phyloP scores from a whole-genome alignment of 306 rosid species.

The Psophocarpus tetragonolobus region DNA sequence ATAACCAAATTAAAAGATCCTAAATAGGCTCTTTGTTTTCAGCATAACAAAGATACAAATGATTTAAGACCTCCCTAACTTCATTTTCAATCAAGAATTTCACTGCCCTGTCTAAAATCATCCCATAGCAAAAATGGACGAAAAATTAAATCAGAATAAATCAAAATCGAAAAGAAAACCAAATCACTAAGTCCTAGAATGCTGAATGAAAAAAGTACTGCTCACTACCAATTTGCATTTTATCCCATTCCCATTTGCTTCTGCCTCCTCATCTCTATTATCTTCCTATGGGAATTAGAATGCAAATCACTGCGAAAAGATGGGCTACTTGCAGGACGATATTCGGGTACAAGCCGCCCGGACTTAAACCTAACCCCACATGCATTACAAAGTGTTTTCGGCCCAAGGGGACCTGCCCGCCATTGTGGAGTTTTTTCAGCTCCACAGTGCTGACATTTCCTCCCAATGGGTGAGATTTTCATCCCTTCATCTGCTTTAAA shows the following conservation, averaged over 20 bases:
- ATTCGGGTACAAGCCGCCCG: conserved; percentile 71
- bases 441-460: conserved; percentile 76
- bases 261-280: conserved; percentile 67
- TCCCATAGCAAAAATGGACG: conserved; percentile 32
- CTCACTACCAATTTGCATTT: conserved; percentile 39
- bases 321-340: conserved; percentile 79
- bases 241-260: conserved; percentile 49
- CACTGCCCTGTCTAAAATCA: conserved; percentile 40
- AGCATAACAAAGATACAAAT: conserved; percentile 33
- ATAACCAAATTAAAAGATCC: conserved; percentile 18
- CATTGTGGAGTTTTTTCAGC: conserved; percentile 72
- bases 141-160: conserved; percentile 40
- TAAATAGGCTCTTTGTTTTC: conserved; percentile 27
- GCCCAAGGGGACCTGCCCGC: conserved; percentile 78
- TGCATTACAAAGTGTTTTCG: conserved; percentile 79
- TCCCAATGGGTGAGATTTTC: conserved; percentile 32
- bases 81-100: conserved; percentile 30
- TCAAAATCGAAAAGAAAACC: conserved; percentile 30
- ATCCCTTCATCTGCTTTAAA: conserved; percentile 18
- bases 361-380: conserved; percentile 77
- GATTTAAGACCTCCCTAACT: conserved; percentile 34
- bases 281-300: conserved; percentile 77
- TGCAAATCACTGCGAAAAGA: conserved; percentile 58
- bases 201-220: conserved; percentile 31
- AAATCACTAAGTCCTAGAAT: conserved; percentile 43